These are phyloP conservation scores for Cytospora schulzeri DNA, from an alignment of 2,329 filamentous ascomycete genomes.

Conservation along the genomic window DNA sequence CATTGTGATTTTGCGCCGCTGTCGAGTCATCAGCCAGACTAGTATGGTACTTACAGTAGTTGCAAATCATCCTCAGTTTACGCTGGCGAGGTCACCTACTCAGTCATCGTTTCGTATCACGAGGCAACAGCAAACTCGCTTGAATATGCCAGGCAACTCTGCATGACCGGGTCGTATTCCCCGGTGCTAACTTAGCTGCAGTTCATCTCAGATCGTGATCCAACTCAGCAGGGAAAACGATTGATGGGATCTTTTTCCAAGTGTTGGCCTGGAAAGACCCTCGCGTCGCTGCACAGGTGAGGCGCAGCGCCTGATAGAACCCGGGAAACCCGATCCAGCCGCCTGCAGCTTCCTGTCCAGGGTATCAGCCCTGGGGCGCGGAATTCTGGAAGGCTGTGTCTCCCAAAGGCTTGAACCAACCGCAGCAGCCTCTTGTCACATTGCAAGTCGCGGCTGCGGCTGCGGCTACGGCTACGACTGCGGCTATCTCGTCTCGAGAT, in stretches of 20 bases:
- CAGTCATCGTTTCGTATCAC: background rate
- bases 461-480: background rate
- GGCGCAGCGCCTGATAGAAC: background rate
- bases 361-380: too few species aligned
- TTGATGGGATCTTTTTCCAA: background rate
- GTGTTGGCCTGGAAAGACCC: background rate
- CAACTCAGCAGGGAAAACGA: background rate
- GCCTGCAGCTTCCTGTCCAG: background rate
- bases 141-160: constrained; percentile 14
- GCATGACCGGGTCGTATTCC: constrained; percentile 14
- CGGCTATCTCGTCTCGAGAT: constrained; percentile 19
- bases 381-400: too few species aligned
- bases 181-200: constrained; percentile 4
- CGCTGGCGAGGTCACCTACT: background rate
- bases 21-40: background rate
- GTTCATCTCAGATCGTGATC: background rate
- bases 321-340: background rate
- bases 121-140: constrained; percentile 10
- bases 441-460: constrained; percentile 4
- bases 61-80: too few species aligned
- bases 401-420: background rate
- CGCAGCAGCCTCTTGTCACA: constrained; percentile 15
- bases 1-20: background rate
- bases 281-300: background rate
- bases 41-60: too few species aligned